phyloP scores from a whole-genome alignment of 345 rosid species.

The Passiflora organensis region DNA sequence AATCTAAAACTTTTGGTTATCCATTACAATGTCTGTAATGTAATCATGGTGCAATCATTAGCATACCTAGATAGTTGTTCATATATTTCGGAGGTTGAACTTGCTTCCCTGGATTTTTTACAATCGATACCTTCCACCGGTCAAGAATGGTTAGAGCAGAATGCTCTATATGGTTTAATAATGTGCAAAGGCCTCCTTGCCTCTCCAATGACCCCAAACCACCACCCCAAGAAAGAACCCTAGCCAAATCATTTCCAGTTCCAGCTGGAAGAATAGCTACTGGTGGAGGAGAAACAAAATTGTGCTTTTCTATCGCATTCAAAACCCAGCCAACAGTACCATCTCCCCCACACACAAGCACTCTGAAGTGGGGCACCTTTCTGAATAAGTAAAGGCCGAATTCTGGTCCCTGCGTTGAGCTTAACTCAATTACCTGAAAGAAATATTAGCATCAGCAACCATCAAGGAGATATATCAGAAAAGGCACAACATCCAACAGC shows the following conservation, averaged over 20 bases:
- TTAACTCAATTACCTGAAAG: conserved; percentile 63
- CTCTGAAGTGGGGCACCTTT: conserved; percentile 56
- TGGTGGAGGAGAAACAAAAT: conserved; percentile 77
- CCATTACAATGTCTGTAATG: neutral
- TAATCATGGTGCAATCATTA: neutral
- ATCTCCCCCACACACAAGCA: conserved; percentile 85
- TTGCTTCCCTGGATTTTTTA: conserved; percentile 43
- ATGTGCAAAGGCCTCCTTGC: conserved; percentile 58
- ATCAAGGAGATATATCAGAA: neutral
- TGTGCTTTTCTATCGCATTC: conserved; percentile 62
- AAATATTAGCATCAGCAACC: conserved; percentile 2
- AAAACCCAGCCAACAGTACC: conserved; percentile 89
- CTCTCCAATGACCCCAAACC: conserved; percentile 60
- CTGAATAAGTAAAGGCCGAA: conserved; percentile 63
- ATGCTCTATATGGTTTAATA: conserved; percentile 64
- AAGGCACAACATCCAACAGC: neutral
- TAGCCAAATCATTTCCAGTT: conserved; percentile 81
- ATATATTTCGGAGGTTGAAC: conserved; percentile 51
- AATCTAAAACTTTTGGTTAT: neutral
- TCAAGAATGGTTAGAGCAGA: conserved; percentile 85
- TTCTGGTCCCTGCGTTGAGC: conserved; percentile 72
- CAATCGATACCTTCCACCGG: conserved; percentile 59
- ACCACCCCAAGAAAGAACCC: conserved; percentile 83
- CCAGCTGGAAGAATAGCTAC: conserved; percentile 81
- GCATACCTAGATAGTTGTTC: conserved; percentile 78